A percentile compares a stretch with the other conserved stretches of the same genome.
These are phyloP conservation scores for Fusarium sp. DNA, from an alignment of 2,329 filamentous ascomycete species.

Conservation along the genomic window DNA sequence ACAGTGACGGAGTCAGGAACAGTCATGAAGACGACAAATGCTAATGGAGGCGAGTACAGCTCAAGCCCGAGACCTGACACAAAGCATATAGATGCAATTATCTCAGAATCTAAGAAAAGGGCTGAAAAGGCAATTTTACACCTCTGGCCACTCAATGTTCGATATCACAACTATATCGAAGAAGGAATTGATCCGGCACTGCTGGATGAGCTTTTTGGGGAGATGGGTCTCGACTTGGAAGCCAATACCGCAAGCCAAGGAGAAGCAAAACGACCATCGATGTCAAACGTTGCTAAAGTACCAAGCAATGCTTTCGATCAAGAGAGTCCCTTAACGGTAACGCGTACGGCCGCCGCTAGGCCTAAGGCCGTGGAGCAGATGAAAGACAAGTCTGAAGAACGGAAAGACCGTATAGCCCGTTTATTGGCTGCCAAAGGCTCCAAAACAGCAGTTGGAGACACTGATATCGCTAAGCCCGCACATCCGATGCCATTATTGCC, in stretches of 20 bases:
- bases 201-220: conserved; percentile 72
- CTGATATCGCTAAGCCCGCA: conserved; percentile 2
- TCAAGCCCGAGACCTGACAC: not conserved
- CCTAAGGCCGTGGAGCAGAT: conserved; percentile 60
- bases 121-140: conserved; percentile 75
- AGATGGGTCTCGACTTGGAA: conserved; percentile 68
- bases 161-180: conserved; percentile 76
- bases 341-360: not conserved
- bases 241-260: not conserved
- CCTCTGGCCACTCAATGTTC: conserved; percentile 73
- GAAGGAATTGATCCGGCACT: conserved; percentile 76
- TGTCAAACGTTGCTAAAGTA: not conserved
- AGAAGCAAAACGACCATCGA: not conserved
- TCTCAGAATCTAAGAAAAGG: conserved; percentile 61
- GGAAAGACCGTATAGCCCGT: conserved; percentile 81
- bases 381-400: conserved; percentile 64
- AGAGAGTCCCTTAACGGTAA: not conserved
- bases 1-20: not conserved
- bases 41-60: not conserved
- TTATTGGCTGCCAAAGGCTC: conserved; percentile 78
- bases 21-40: not conserved
- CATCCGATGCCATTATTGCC: conserved; percentile 36
- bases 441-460: conserved; percentile 51
- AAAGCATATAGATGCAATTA: not conserved
- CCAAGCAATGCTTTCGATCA: not conserved